A percentile compares a stretch with the other conserved stretches of the same genome.
These are phyloP conservation scores for Kwoniella sp. DNA, from an alignment of 768 basidiomycete species.

Conservation along the genomic window DNA sequence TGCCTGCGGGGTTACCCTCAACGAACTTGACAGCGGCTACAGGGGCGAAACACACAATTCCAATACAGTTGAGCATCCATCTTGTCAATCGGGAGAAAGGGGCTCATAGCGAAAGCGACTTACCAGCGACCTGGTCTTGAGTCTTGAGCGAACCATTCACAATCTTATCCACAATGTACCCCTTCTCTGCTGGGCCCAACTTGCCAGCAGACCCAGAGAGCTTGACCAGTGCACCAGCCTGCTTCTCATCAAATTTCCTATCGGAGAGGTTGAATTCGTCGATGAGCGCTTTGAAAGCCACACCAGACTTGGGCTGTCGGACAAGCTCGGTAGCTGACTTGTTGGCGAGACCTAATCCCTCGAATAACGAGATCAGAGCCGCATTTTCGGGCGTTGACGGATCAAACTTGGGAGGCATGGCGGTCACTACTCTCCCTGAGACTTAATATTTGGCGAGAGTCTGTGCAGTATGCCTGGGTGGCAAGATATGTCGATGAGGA, in stretches of 20 bases:
- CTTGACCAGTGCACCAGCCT: conserved; percentile 69
- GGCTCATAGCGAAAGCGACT: conserved; percentile 39
- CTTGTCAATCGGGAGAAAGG: too few species aligned
- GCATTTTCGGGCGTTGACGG: conserved; percentile 57
- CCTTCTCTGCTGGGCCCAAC: conserved; percentile 64
- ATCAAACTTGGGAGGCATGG: conserved; percentile 58
- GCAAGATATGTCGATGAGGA: conserved; percentile 50
- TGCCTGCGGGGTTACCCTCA: conserved; percentile 61
- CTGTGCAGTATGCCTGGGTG: conserved; percentile 47
- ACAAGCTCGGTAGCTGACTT: conserved; percentile 80
- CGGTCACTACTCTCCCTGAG: background rate
- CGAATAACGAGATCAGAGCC: conserved; percentile 65
- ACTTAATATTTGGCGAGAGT: background rate
- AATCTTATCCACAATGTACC: conserved; percentile 70
- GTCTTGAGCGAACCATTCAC: conserved; percentile 72
- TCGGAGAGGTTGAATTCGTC: conserved; percentile 61
- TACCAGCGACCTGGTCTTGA: conserved; percentile 85
- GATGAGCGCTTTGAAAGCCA: conserved; percentile 70
- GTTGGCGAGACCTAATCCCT: conserved; percentile 73
- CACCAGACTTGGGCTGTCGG: conserved; percentile 76
- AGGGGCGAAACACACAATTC: too few species aligned
- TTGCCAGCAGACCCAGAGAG: conserved; percentile 68
- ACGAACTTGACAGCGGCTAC: conserved; percentile 74
- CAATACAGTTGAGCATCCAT: too few species aligned
- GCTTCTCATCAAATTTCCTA: conserved; percentile 72